Evolutionary conservation across 148 eudicot genomes (phyloP), one percentile per base, ranked within the genome.

Genomic region (Euryodendron excelsum): DNA sequence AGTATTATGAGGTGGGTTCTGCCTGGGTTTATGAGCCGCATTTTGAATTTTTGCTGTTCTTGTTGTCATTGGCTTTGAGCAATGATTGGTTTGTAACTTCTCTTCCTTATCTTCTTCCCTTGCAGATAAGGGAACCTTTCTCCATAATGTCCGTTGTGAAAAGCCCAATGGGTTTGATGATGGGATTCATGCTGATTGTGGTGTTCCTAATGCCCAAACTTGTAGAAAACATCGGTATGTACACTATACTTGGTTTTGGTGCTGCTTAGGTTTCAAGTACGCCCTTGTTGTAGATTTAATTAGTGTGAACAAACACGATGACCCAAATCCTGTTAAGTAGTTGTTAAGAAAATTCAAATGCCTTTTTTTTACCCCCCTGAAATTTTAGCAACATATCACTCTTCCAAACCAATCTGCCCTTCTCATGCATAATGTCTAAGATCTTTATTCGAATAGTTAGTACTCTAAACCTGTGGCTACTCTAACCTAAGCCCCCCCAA

Each of bases 141-240:
- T 79, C 84, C 69, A 27, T 86, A 59, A 72, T 93, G 90, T 88
- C 97, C 14, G 9, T 96, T 59, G 84, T 88, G 86, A 94, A 94
- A 77, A 94, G 98, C 81, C 98, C 98, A 45, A 94, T 94, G 97
- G 98, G 98, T 73, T 86, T 94, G 81, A 94, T 94, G 98, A 83
- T 94, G 10, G 97, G 98, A 47, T 94, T 94, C 85, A 93, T 96
- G 99, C 62, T 90, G 77, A 31, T 96, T 66, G 96, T 96, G 67
- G 86, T 96, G 86, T 96, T 96, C 72, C 31, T 94, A 78, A 94
- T 92, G 97, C 98, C 98, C 66, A 94, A 94, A 78, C 81, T 94
- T 36, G 91, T 90, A 83, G 97, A 92, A 60, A 88, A 88, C 84
- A 88, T 91, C 88, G 98, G 99, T 96, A 85, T 85, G 92, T 74